Evolutionary conservation across 768 basidiomycete genomes (phyloP), one percentile per base, ranked within the genome.

Genomic region (Termitomyces sp.): DNA sequence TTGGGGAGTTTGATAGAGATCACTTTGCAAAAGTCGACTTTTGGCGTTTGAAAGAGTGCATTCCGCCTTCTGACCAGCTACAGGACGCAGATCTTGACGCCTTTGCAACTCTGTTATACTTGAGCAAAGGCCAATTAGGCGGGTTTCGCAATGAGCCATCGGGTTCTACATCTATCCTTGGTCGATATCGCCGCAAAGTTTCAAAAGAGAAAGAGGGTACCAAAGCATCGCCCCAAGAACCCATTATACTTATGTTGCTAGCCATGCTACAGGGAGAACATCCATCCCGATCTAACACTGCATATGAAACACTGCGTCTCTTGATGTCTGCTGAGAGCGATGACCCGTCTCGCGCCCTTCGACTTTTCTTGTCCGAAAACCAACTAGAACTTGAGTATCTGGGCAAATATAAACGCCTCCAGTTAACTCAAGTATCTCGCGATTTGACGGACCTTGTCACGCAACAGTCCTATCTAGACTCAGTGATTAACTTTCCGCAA

Each of bases 31-130:
- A 73, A 53, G 74, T 74, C 9, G 85, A 88, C 61, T 94, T 95
- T 68, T 97, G 94, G 94, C 81, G 84, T 39, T 72, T 96, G 66
- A 93, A 92, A 66, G 83, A 85, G 24, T 87, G 81, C 65, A 87
- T 94, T 44, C 90, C 90, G 5, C 54, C 77, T 1, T 60, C 64
- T 5, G 70, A 75, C 1, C 72, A 78, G 29, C 72, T 92, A n/a
- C 81, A 83, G 49, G 79, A 80, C 37, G 84, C 83, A 34, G 90
- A 93, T 65, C 75, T 88, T 18, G 75, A 85, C 51, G 88, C 88
- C 1, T 94, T 94, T 63, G 81, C 86, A 16, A 77, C 79, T 9
- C 73, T 94, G 13, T 73, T 94, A 12, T 73, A 81, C 36, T 68
- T 77, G 8, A 76, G 85, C 36, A 76, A 79, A 54, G 90, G 91